Evolutionary conservation across 257 asterid genomes (phyloP), one percentile per base, ranked within the genome.

Genomic region (Anisodus acutangulus): DNA sequence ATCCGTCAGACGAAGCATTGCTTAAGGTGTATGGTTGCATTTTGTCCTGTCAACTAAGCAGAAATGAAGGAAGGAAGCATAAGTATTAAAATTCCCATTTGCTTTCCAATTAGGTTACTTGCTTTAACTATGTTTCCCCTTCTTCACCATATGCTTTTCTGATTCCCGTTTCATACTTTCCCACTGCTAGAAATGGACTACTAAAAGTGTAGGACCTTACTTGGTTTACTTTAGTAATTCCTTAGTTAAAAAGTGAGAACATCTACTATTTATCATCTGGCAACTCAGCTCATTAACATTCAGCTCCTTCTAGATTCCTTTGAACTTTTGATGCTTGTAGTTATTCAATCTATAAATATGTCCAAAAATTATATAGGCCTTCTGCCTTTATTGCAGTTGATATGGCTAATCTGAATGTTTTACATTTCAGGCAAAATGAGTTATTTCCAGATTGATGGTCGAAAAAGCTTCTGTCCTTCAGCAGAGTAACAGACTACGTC

Each of bases 391-490:
- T 39, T 39, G 8, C 51, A 69, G 31, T 69, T 39, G 31, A 69
- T 41, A 57, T 80, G 68, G 17, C 49, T 82, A 78, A 78, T 59
- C 22, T 12, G 63, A 41, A 69, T 55, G 49, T 76, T 79, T 70
- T n/a, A 79, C 22, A 45, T 87, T 79, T 81, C 88, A 94, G 98
- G 91, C 84, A 63, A 91, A 90, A 80, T 90, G 97, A 35, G 89
- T 87, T 62, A 87, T 92, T 86, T 86, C 93, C 16, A 92, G 88
- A 80, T 86, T 91, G 89, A 87, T 92, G 0, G 94, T 89, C 88
- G 97, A 94, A 84, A 93, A 92, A 85, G 87, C 89, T 66, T 87
- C 91, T 81, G 97, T 95, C 57, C 76, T 87, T 87, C 95, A 92
- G 60, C 93, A 85, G 58, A 85, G 86, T 39, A 91, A 74, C 86